phyloP scores from a whole-genome alignment of 106 monocot species.

The Dioscorea zingiberensis region DNA sequence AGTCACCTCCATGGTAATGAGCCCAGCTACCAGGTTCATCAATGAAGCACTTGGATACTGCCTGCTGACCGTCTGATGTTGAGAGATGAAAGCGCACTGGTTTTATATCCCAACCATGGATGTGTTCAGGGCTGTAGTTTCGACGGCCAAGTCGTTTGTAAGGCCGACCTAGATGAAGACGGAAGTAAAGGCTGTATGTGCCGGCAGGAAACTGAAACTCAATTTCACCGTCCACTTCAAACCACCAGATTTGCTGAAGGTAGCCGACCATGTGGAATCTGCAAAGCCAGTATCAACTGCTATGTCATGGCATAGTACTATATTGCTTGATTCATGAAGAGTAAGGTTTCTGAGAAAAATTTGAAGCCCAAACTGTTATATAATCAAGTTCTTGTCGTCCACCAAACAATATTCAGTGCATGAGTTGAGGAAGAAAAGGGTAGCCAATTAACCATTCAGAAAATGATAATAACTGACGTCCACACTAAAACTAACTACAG shows the following conservation, averaged over 20 bases:
- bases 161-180: conserved; percentile 16
- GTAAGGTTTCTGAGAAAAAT: too few relatives aligned
- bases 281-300: too few relatives aligned
- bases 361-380: too few relatives aligned
- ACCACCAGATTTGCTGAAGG: conserved; percentile 23
- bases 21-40: conserved; percentile 16
- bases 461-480: too few relatives aligned
- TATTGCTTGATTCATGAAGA: too few relatives aligned
- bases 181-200: conserved; percentile 11
- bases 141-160: conserved; percentile 7
- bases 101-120: conserved; percentile 18
- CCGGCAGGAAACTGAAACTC: conserved; percentile 11
- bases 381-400: too few relatives aligned
- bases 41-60: conserved; percentile 7
- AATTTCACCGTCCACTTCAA: conserved; percentile 11
- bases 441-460: too few relatives aligned
- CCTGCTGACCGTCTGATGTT: conserved; percentile 14
- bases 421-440: too few relatives aligned
- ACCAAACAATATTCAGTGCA: too few relatives aligned
- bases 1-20: conserved; percentile 9
- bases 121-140: conserved; percentile 9
- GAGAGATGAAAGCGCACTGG: conserved; percentile 18
- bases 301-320: too few relatives aligned
- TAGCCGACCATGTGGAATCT: conserved; percentile 14
- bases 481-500: too few relatives aligned